A percentile compares a stretch with the other conserved stretches of the same genome.
These are phyloP conservation scores for Chlamydomonas sp. DNA, from an alignment of 139 green algal genomes.

Conservation along the genomic window DNA sequence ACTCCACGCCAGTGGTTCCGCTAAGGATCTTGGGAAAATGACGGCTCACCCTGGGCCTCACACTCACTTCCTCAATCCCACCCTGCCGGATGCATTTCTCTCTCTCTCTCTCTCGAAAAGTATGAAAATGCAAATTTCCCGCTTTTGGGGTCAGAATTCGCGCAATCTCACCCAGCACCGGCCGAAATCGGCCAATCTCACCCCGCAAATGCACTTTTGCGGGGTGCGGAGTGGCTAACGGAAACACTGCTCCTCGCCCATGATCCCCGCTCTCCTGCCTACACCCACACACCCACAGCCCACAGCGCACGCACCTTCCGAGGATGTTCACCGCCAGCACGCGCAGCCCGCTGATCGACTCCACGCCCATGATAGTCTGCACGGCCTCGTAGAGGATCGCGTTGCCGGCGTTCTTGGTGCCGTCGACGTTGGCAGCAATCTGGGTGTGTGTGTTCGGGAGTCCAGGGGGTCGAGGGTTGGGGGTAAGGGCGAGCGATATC, in stretches of 20 bases:
- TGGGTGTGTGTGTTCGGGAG: too few species aligned
- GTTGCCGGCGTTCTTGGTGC: slow-evolving; percentile 79
- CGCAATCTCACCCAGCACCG: too few species aligned
- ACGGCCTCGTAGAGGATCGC: slow-evolving; percentile 96
- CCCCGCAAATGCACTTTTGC: too few species aligned
- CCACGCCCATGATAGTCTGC: slow-evolving; percentile 83
- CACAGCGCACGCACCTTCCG: too few species aligned
- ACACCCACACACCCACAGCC: too few species aligned
- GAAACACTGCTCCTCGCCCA: too few species aligned
- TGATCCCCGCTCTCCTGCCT: too few species aligned
- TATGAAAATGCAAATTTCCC: slow-evolving; percentile 44
- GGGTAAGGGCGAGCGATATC: not conserved
- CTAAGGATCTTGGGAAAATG: too few species aligned
- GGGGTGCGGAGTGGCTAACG: too few species aligned
- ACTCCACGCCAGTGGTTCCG: slow-evolving; percentile 94
- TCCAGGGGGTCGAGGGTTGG: slow-evolving; percentile 7
- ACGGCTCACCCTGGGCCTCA: too few species aligned
- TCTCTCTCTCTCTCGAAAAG: slow-evolving; percentile 76
- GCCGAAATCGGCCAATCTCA: too few species aligned
- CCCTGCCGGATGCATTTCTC: slow-evolving; percentile 92
- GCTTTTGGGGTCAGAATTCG: not conserved
- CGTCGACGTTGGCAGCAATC: slow-evolving; percentile 86
- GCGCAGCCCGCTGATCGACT: slow-evolving; percentile 83
- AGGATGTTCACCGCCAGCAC: slow-evolving; percentile 97
- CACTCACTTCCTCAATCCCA: slow-evolving; percentile 76